A percentile compares a stretch with the other conserved stretches of the same genome.
phyloP scores from a whole-genome alignment of 208 protist genomes.

The Leishmania arabica region DNA sequence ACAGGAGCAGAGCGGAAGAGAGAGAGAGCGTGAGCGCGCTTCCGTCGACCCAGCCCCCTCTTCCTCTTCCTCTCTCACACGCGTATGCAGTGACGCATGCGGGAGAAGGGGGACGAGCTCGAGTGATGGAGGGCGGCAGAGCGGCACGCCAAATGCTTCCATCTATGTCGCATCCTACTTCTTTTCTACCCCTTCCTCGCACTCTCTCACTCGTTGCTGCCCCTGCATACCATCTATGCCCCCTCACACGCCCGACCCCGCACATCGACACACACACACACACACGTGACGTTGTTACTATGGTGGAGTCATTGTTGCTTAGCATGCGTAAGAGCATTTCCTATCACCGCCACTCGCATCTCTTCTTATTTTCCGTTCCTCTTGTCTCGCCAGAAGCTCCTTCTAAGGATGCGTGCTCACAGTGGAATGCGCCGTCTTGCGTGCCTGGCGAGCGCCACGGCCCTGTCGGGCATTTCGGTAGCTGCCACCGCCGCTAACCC shows the following conservation, averaged over 20 bases:
- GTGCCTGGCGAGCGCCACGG: conserved; percentile 18
- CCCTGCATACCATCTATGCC: not conserved
- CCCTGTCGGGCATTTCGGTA: conserved; percentile 12
- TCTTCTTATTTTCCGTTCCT: not conserved
- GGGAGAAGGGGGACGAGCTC: not conserved
- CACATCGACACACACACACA: not conserved
- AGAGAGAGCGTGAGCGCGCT: not conserved
- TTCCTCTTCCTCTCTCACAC: not conserved
- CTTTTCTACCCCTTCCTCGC: not conserved
- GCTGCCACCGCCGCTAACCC: conserved; percentile 20
- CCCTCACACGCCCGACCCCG: not conserved
- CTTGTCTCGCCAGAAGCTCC: not conserved
- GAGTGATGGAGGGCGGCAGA: not conserved
- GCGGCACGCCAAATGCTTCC: not conserved
- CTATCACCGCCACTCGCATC: not conserved
- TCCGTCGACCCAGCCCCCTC: not conserved
- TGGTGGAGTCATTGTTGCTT: not conserved
- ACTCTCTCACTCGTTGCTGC: not conserved
- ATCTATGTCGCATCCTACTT: not conserved
- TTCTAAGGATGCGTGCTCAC: not conserved
- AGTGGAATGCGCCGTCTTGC: conserved; percentile 40
- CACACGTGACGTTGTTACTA: not conserved
- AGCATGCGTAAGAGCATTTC: not conserved
- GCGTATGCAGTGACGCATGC: not conserved
- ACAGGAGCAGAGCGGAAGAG: not conserved